phyloP scores from a whole-genome alignment of 805 yeast genomes.

The Myxozyma mucilagina region DNA sequence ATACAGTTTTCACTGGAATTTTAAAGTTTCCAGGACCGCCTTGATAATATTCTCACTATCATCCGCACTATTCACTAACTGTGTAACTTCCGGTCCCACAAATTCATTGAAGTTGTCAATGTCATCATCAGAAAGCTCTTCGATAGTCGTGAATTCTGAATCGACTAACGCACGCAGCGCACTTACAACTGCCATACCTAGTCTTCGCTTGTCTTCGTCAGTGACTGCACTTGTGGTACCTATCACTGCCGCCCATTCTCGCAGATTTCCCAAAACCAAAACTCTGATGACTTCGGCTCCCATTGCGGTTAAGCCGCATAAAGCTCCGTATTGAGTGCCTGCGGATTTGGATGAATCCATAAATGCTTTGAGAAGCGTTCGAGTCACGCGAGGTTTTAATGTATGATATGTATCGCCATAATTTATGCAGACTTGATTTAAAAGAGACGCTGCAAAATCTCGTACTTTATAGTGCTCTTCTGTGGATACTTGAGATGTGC shows the following conservation, averaged over 20 bases:
- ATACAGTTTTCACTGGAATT: constrained; percentile 3
- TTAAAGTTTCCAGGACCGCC: constrained; percentile 23
- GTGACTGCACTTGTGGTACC: constrained; percentile 34
- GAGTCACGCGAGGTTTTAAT: constrained; percentile 86
- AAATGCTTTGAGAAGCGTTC: constrained; percentile 89
- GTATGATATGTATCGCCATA: constrained; percentile 87
- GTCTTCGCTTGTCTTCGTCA: constrained; percentile 50
- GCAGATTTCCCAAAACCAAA: constrained; percentile 77
- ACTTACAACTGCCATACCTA: constrained; percentile 55
- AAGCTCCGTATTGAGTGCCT: constrained; percentile 91
- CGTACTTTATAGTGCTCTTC: constrained; percentile 61
- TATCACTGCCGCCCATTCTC: constrained; percentile 61
- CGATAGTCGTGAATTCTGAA: constrained; percentile 36
- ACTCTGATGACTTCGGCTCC: constrained; percentile 88
- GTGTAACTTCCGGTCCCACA: constrained; percentile 25
- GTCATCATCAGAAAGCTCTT: constrained; percentile 10
- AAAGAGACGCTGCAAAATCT: constrained; percentile 81
- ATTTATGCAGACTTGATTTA: constrained; percentile 72
- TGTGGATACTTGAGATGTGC: constrained; percentile 46
- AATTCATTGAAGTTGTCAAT: constrained; percentile 29
- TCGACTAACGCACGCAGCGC: constrained; percentile 51
- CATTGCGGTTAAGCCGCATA: constrained; percentile 76
- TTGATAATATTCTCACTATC: constrained; percentile 39
- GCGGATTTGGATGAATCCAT: constrained; percentile 74
- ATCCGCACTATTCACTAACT: constrained; percentile 4